Evolutionary conservation across 1,139 yeast species (phyloP), one percentile per base, ranked within the genome.

Genomic region (Suhomyces chickasaworum): DNA sequence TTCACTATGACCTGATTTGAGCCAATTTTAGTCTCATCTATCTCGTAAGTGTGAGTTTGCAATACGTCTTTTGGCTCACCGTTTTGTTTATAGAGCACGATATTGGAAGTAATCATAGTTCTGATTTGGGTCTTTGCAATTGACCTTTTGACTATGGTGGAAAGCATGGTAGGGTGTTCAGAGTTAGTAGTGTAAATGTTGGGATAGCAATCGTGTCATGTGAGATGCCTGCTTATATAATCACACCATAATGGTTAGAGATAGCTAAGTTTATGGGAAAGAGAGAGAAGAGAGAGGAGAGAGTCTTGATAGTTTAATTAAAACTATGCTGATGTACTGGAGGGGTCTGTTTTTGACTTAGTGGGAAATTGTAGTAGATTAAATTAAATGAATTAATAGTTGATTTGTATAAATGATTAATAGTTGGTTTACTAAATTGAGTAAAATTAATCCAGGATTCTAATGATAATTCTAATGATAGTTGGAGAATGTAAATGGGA

Each of bases 21-120:
- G 21, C 65, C 65, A 21, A 74, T 62, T 30, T 70, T 66, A 34
- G 69, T 69, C 42, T 78, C 80, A 44, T 74, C 77, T 42, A 84
- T 71, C 41, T 77, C 67, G 56, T 78, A 81, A 6, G 70, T 63
- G 55, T 81, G 85, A 29, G 82, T 72, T 48, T 69, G 69, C 49
- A 84, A 67, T 3, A 77, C 83, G 31, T 81, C 82, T 31, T 65
- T 55, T 1, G 89, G 89, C 42, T 78, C 83, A 10, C 89, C 88
- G 54, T 83, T 81, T 20, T 72, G 61, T 18, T 80, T 63, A 59
- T 82, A 83, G 42, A 82, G 70, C 20, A 82, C 80, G 1, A 86
- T 83, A 56, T 78, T 81, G 1, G 86, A 75, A 6, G 83, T 77
- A 46, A 75, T 68, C 79, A 75, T 74, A 15, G 63, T 65, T 59